Conservation (phyloP, 2,329 filamentous ascomycete genomes). For the Gaeumannomyces sp. region DNA sequence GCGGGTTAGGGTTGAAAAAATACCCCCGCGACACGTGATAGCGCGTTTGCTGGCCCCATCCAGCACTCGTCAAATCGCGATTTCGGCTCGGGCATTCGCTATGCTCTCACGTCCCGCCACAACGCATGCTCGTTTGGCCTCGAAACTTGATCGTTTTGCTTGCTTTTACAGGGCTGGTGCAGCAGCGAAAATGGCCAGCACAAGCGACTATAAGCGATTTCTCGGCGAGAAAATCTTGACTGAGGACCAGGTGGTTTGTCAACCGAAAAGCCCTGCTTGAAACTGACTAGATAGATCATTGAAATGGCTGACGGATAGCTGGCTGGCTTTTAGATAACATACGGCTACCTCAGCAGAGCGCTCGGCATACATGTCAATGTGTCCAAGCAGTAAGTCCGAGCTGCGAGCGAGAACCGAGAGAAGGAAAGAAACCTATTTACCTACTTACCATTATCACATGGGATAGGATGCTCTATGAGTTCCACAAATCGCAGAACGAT, state of each 20-base stretch:
- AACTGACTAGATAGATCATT: neutral
- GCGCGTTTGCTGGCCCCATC: conserved; percentile 6
- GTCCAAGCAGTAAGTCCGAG: conserved; percentile 70
- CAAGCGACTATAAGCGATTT: conserved; percentile 59
- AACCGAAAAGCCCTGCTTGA: conserved; percentile 8
- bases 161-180: neutral
- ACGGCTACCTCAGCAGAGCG: conserved; percentile 75
- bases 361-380: conserved; percentile 78
- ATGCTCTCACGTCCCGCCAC: too few species aligned
- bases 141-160: neutral
- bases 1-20: neutral
- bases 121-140: neutral
- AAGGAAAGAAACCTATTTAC: neutral
- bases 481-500: conserved; percentile 69
- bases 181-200: neutral
- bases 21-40: conserved; percentile 8
- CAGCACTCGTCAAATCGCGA: neutral
- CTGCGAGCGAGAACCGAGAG: neutral
- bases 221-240: conserved; percentile 71
- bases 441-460: neutral
- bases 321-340: conserved; percentile 62
- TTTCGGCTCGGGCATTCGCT: too few species aligned
- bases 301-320: conserved; percentile 10
- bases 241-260: conserved; percentile 63
- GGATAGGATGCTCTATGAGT: conserved; percentile 79